Conservation (phyloP, 2,329 filamentous ascomycete genomes). For the Exophiala sideris region DNA sequence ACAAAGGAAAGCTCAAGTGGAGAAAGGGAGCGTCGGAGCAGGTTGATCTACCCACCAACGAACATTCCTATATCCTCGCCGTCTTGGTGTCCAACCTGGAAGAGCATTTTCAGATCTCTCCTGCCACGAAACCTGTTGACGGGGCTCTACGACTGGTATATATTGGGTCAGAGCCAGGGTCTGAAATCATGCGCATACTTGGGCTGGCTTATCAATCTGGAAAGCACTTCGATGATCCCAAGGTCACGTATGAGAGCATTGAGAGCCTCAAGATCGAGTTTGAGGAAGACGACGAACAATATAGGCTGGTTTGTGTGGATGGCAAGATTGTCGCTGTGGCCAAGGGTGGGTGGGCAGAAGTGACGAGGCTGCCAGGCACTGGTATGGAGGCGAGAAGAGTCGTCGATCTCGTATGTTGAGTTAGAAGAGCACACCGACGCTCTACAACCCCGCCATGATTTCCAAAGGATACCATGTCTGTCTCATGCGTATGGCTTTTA, state of each 20-base stretch:
- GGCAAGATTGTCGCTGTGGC: constrained; percentile 78
- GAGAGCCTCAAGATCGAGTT: constrained; percentile 66
- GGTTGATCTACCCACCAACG: constrained; percentile 29
- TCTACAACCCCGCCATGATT: background rate
- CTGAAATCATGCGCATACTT: constrained; percentile 75
- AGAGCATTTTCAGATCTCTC: constrained; percentile 76
- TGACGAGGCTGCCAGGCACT: constrained; percentile 39
- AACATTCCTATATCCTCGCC: constrained; percentile 73
- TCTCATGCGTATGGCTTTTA: no score
- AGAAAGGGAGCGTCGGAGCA: constrained; percentile 18
- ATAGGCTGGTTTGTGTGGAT: constrained; percentile 88
- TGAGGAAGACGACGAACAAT: constrained; percentile 64
- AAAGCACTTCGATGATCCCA: constrained; percentile 51
- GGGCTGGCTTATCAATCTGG: constrained; percentile 57
- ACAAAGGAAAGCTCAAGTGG: constrained; percentile 49
- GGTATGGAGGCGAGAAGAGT: constrained; percentile 42
- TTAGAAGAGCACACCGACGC: background rate
- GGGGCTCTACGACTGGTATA: constrained; percentile 68
- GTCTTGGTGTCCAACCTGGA: constrained; percentile 79
- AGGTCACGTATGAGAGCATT: constrained; percentile 69
- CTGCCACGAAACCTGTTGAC: constrained; percentile 66
- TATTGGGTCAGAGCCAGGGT: constrained; percentile 65
- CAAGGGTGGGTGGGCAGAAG: constrained; percentile 65
- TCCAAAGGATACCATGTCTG: no score
- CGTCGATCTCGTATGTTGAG: constrained; percentile 35